phyloP scores from a whole-genome alignment of 139 green algal species.

The Zygnema cylindricum region DNA sequence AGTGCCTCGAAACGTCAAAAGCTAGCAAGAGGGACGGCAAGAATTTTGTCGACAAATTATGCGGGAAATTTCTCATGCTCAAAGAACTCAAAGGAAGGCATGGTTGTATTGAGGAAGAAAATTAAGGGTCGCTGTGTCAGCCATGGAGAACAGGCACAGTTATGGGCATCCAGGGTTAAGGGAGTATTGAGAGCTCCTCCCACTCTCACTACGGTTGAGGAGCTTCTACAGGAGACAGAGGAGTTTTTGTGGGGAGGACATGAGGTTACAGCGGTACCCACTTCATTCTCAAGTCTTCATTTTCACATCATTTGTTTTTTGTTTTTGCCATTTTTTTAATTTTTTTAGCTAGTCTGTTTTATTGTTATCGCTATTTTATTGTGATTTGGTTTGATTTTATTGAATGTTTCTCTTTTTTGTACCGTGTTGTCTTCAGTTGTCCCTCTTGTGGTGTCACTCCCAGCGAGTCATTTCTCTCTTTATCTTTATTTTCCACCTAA shows the following conservation, averaged over 20 bases:
- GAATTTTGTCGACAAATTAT: not conserved
- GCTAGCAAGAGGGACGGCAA: not conserved
- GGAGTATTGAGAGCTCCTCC: not conserved
- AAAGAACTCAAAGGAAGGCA: not conserved
- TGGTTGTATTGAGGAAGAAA: constrained; percentile 5
- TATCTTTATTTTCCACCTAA: no score
- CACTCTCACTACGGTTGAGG: not conserved
- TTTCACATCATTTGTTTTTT: no score
- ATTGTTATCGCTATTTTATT: no score
- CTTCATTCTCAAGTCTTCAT: no score
- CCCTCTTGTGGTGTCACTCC: no score
- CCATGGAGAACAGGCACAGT: constrained; percentile 22
- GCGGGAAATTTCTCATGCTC: no score
- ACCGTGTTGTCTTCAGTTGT: no score
- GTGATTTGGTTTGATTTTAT: no score
- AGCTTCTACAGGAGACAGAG: constrained; percentile 30
- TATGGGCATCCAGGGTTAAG: not conserved
- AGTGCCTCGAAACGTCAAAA: not conserved
- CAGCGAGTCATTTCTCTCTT: no score
- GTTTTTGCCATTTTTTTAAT: no score
- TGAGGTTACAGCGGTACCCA: constrained; percentile 30
- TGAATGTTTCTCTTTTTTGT: no score
- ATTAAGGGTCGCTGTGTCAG: constrained; percentile 24
- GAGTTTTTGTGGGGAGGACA: constrained; percentile 57
- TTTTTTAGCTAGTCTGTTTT: no score